These are phyloP conservation scores for Plasmodium knowlesi DNA, from an alignment of 169 alveolate genomes.

Conservation along the genomic window DNA sequence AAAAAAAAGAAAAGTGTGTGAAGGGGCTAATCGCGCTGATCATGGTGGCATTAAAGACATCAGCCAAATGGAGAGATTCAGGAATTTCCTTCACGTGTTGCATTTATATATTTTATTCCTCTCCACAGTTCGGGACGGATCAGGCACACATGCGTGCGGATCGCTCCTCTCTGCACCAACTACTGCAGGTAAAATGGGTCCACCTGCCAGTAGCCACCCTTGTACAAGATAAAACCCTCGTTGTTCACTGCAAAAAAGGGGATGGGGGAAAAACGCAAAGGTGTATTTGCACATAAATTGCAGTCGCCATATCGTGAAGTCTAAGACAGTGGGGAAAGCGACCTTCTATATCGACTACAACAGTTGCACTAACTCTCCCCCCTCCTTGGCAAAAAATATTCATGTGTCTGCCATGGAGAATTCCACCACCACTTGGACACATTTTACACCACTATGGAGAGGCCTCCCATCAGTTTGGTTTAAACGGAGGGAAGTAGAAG, in stretches of 20 bases:
- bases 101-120: neutral
- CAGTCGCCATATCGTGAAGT: neutral
- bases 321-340: neutral
- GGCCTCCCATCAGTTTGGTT: neutral
- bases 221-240: slow-evolving; percentile 59
- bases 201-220: slow-evolving; percentile 70
- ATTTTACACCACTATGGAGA: neutral
- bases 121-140: neutral
- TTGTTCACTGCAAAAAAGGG: slow-evolving; percentile 38
- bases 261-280: neutral
- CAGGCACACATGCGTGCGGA: neutral
- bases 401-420: neutral
- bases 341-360: neutral
- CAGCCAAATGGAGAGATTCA: neutral
- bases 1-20: neutral
- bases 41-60: neutral
- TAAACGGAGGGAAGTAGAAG: neutral
- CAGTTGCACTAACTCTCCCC: neutral
- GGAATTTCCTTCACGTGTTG: neutral
- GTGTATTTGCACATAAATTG: neutral
- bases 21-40: neutral
- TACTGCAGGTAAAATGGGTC: slow-evolving; percentile 39
- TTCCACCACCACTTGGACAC: neutral
- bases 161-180: neutral
- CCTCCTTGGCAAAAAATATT: neutral